phyloP scores from a whole-genome alignment of 2,329 filamentous ascomycete genomes.

The Zymoseptoria tritici region DNA sequence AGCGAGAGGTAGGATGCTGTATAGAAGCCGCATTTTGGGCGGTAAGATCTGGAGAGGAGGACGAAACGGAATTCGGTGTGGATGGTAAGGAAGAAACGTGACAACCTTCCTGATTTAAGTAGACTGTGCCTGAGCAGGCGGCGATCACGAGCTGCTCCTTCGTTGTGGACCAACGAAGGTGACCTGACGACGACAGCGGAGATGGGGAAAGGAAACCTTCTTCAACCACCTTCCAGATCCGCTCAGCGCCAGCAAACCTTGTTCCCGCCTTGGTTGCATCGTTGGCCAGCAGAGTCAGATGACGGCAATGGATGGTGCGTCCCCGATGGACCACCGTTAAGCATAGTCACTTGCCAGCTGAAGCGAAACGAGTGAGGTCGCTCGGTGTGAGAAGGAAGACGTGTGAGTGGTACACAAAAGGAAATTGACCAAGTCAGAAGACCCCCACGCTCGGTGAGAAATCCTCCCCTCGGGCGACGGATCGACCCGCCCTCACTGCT shows the following conservation, averaged over 20 bases:
- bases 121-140: not conserved
- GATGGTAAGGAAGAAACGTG: not conserved
- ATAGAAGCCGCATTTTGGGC: constrained; percentile 7
- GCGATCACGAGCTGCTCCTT: not conserved
- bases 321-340: not conserved
- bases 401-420: not conserved
- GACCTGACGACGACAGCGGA: not conserved
- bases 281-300: not conserved
- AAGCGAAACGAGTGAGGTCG: not conserved
- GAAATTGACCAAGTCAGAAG: not conserved
- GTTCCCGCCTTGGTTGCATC: not conserved
- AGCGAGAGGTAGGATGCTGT: constrained; percentile 7
- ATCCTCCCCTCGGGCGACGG: not conserved
- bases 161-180: not conserved
- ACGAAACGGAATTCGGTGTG: not conserved
- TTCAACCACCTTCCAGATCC: not conserved
- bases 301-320: not conserved
- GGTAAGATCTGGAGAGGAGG: not conserved
- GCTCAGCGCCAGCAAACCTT: not conserved
- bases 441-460: not conserved
- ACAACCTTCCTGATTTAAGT: not conserved
- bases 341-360: not conserved
- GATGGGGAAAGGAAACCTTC: not conserved
- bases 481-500: not conserved
- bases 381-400: not conserved